Evolutionary conservation across 2,329 filamentous ascomycete genomes (phyloP).

Genomic region (Exophiala calicioides): DNA sequence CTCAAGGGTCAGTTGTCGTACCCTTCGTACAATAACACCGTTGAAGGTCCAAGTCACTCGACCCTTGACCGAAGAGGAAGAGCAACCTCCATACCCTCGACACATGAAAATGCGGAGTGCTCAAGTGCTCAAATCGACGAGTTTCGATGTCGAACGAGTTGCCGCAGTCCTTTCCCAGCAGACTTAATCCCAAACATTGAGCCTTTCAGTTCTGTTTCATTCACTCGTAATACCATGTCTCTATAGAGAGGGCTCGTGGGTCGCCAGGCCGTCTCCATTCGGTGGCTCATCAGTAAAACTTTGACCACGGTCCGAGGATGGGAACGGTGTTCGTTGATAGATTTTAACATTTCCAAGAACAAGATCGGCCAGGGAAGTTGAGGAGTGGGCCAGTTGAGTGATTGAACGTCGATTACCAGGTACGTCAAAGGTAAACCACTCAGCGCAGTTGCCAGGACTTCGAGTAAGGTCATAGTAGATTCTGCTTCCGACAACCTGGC

Average conservation of each 20-base stretch:
- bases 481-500: neutral
- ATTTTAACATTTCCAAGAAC: neutral
- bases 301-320: neutral
- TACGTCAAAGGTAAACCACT: neutral
- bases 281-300: neutral
- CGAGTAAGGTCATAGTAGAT: neutral
- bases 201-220: too few relatives aligned
- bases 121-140: too few relatives aligned
- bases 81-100: too few relatives aligned
- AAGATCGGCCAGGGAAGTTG: neutral
- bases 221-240: neutral
- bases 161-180: too few relatives aligned
- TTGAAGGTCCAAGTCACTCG: too few relatives aligned
- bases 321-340: neutral
- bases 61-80: too few relatives aligned
- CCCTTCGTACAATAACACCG: too few relatives aligned
- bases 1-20: too few relatives aligned
- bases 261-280: neutral
- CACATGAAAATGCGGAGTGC: too few relatives aligned
- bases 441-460: neutral
- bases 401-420: neutral
- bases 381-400: neutral
- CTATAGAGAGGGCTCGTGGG: neutral
- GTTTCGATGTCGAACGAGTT: too few relatives aligned
- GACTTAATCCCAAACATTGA: too few relatives aligned